Base-by-base conservation (phyloP, 257 asterid species). In the Thymus quinquecostatus region DNA sequence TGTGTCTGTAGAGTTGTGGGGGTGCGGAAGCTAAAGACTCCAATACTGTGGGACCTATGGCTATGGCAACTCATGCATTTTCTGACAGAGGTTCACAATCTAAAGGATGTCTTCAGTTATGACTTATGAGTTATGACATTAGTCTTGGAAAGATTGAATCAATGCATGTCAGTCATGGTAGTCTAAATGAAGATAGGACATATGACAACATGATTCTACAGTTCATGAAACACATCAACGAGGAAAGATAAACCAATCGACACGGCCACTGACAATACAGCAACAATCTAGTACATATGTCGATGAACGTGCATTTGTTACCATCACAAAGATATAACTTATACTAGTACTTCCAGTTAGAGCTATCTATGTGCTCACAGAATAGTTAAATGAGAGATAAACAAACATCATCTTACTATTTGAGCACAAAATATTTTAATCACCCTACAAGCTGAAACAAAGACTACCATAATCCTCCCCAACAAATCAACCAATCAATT, bases 111-210 rank as follows among this genome's bases (percentile, higher is more conserved):
- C 13, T 10, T 14, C 29, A 28, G 12, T 58, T 44, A 3, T 32
- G 45, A 32, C 36, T 13, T 44, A 44, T 32, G 45, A 32, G 45
- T 13, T 44, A 44, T 44, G 49, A 11, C 50, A 60, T 64, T 43
- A 44, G 43, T n/a, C 49, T 64, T 62, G 10, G 10, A 58, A 43
- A 58, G 64, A 41, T 72, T 62, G 38, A 29, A 44, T 30, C n/a
- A 2, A n/a, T 60, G 27, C 34, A 51, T 11, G 61, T 33, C 38
- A 2, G 36, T 58, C 57, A 38, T 36, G 49, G 53, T 27, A 33
- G 36, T 74, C 14, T 8, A 36, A 10, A n/a, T 11, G 14, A 53
- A 53, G 12, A 53, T n/a, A n/a, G 58, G 58, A 53, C 2, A 53
- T 3, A 9, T 3, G 34, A 12, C 21, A 4, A 7, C 21, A 4